Percentiles rank a stretch among this genome's conserved stretches.
Conservation (phyloP, 805 yeast species). For the Starmerella lactis-condensi region DNA sequence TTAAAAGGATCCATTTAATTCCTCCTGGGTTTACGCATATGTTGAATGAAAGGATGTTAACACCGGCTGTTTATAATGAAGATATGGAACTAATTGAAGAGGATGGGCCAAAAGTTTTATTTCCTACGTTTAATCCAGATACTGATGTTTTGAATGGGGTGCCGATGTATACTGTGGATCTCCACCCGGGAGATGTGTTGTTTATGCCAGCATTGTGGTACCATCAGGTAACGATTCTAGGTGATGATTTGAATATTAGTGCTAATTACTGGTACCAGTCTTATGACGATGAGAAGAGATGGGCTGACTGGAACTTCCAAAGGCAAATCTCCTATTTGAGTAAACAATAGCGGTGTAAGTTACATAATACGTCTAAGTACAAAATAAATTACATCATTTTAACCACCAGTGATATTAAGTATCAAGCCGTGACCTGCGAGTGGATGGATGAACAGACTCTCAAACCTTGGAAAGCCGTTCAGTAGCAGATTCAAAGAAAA, state of each 20-base stretch:
- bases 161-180: slow-evolving; percentile 18
- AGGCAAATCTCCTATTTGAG: slow-evolving; percentile 10
- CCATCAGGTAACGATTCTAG: slow-evolving; percentile 23
- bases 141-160: slow-evolving; percentile 3
- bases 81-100: slow-evolving; percentile 14
- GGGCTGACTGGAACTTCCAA: slow-evolving; percentile 21
- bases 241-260: slow-evolving; percentile 15
- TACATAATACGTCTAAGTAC: background rate
- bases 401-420: no score
- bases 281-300: slow-evolving; percentile 15
- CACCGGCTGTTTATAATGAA: slow-evolving; percentile 19
- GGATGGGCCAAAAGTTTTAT: slow-evolving; percentile 13
- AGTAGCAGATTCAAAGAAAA: no score
- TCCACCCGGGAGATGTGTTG: slow-evolving; percentile 24
- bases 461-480: no score
- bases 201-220: slow-evolving; percentile 27
- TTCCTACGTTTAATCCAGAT: slow-evolving; percentile 23
- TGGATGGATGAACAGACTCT: no score
- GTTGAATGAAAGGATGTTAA: slow-evolving; percentile 19
- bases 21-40: slow-evolving; percentile 23
- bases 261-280: slow-evolving; percentile 23
- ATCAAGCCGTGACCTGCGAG: no score
- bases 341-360: background rate
- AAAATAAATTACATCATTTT: background rate
- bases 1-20: slow-evolving; percentile 21